phyloP scores from a whole-genome alignment of 2,329 filamentous ascomycete species.

The Diplocarpon rosae region DNA sequence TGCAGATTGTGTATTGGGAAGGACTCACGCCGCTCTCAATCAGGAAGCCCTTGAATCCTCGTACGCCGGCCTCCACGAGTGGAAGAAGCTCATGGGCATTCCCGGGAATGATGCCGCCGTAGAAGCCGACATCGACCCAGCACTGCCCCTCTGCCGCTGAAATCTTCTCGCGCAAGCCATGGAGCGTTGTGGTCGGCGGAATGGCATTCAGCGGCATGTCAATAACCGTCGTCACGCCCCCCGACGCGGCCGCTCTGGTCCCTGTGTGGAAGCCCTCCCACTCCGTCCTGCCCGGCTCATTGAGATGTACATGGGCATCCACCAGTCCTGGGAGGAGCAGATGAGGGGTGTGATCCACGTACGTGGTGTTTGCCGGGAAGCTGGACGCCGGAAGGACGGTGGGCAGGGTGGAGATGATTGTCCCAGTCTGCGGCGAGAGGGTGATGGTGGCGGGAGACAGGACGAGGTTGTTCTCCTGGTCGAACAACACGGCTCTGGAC shows the following conservation, averaged over 20 bases:
- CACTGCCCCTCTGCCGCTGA: constrained; percentile 75
- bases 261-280: constrained; percentile 98
- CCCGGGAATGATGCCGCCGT: constrained; percentile 86
- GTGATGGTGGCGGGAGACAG: constrained; percentile 76
- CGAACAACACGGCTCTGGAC: constrained; percentile 68
- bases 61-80: constrained; percentile 73
- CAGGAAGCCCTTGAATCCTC: constrained; percentile 95
- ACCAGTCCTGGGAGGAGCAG: constrained; percentile 85
- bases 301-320: constrained; percentile 94
- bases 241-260: constrained; percentile 85
- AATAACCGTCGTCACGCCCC: constrained; percentile 90
- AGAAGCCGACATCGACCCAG: constrained; percentile 99
- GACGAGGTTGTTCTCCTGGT: constrained; percentile 46
- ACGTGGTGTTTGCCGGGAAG: constrained; percentile 63
- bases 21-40: constrained; percentile 84
- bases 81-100: constrained; percentile 71
- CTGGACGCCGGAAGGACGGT: constrained; percentile 61
- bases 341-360: constrained; percentile 75
- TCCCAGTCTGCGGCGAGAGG: constrained; percentile 68
- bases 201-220: constrained; percentile 98
- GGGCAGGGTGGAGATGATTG: constrained; percentile 67
- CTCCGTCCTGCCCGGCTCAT: constrained; percentile 92
- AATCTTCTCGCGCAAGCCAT: constrained; percentile 74
- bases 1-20: background rate
- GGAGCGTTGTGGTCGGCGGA: constrained; percentile 84